Percentiles rank a stretch among this genome's conserved stretches.
phyloP scores from a whole-genome alignment of 208 protist genomes.

The Novymonas esmeraldas region DNA sequence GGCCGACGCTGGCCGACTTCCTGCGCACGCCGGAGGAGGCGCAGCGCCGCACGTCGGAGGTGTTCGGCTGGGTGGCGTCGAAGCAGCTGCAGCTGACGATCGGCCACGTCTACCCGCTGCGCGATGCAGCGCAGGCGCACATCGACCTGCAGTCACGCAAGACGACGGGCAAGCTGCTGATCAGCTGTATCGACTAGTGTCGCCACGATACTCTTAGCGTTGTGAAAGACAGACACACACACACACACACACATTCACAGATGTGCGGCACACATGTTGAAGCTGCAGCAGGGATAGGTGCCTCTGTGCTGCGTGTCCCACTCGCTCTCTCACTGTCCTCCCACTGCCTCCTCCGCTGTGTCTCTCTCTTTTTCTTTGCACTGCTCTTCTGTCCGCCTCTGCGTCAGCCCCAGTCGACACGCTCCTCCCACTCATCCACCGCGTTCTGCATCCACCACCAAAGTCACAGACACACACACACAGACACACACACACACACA shows the following conservation, averaged over 20 bases:
- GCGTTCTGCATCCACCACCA: not conserved
- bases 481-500: not conserved
- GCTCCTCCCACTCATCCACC: too few species aligned
- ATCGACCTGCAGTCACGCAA: slow-evolving; percentile 44
- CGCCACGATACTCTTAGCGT: too few species aligned
- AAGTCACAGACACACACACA: not conserved
- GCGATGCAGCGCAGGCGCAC: slow-evolving; percentile 64
- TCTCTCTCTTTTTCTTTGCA: too few species aligned
- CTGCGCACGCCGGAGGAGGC: slow-evolving; percentile 45
- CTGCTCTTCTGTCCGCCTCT: too few species aligned
- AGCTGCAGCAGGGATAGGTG: too few species aligned
- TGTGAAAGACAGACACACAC: too few species aligned
- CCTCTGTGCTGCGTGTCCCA: too few species aligned
- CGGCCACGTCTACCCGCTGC: slow-evolving; percentile 50
- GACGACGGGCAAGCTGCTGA: slow-evolving; percentile 59
- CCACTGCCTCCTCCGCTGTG: too few species aligned
- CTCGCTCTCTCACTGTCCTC: too few species aligned
- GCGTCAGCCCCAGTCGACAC: too few species aligned
- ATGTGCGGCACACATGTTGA: too few species aligned
- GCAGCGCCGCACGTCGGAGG: slow-evolving; percentile 44
- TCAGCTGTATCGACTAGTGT: slow-evolving; percentile 32
- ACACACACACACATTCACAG: not conserved
- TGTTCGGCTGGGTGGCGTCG: slow-evolving; percentile 64
- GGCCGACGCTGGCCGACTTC: slow-evolving; percentile 75
- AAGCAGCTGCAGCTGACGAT: slow-evolving; percentile 57